phyloP scores from a whole-genome alignment of 345 rosid genomes.

The Balakata baccata region DNA sequence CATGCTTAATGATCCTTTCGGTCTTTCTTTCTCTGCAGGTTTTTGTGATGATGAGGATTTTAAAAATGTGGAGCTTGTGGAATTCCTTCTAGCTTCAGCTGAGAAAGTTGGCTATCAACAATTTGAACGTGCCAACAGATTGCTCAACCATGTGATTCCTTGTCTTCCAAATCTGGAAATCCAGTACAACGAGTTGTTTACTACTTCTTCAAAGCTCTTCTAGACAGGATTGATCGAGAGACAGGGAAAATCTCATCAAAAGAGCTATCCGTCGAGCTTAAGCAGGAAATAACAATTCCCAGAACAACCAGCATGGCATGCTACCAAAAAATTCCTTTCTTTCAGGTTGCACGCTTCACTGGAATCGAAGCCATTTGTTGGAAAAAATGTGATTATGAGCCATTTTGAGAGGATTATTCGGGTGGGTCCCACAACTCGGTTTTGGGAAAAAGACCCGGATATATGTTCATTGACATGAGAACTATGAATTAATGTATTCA shows the following conservation, averaged over 20 bases:
- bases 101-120: constrained; percentile 30
- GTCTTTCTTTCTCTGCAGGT: not conserved
- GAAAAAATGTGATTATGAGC: too few relatives aligned
- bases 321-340: constrained; percentile 22
- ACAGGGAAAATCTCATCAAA: constrained; percentile 10
- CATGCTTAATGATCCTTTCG: constrained; percentile 10
- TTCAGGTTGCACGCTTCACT: constrained; percentile 28
- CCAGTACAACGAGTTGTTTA: constrained; percentile 29
- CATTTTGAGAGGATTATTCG: too few relatives aligned
- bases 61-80: constrained; percentile 29
- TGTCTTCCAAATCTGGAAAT: constrained; percentile 22
- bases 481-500: too few relatives aligned
- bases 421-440: too few relatives aligned
- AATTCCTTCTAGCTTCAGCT: constrained; percentile 31
- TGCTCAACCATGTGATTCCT: constrained; percentile 23
- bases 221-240: constrained; percentile 25
- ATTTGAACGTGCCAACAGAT: constrained; percentile 18
- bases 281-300: not conserved
- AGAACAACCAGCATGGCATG: not conserved
- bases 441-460: too few relatives aligned
- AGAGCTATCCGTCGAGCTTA: not conserved
- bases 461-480: too few relatives aligned
- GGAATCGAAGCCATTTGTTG: constrained; percentile 34
- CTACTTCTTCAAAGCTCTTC: constrained; percentile 21
- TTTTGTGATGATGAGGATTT: constrained; percentile 24